A percentile compares a stretch with the other conserved stretches of the same genome.
These are phyloP conservation scores for Penicillium verhagenii DNA, from an alignment of 495 filamentous ascomycete genomes.

Conservation along the genomic window DNA sequence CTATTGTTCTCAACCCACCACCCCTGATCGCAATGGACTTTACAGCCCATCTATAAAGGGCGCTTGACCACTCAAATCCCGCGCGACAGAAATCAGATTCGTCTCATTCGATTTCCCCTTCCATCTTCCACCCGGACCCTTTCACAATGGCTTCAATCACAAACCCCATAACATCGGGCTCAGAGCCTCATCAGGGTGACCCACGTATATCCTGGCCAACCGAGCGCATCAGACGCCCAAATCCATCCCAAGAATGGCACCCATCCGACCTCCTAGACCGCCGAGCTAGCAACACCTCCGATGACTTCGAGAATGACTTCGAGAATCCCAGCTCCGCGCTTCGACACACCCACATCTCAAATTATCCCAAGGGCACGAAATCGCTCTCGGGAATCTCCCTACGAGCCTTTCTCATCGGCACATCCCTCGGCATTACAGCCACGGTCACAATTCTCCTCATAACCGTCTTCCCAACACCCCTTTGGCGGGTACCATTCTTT, in stretches of 20 bases:
- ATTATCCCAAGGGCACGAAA: conserved; percentile 57
- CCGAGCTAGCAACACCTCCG: conserved; percentile 13
- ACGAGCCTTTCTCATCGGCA: conserved; percentile 63
- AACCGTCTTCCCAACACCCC: conserved; percentile 37
- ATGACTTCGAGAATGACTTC: conserved; percentile 1
- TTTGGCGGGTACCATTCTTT: conserved; percentile 88
- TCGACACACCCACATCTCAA: conserved; percentile 25
- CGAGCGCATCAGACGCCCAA: conserved; percentile 6
- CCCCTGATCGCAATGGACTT: not conserved
- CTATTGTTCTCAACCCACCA: conserved; percentile 6
- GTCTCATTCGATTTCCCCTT: too few species aligned
- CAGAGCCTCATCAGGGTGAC: conserved; percentile 10
- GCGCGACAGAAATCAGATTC: too few species aligned
- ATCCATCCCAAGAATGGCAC: conserved; percentile 18
- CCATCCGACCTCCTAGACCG: conserved; percentile 12
- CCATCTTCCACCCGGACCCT: not conserved
- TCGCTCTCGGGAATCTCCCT: conserved; percentile 78
- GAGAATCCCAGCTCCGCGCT: conserved; percentile 2
- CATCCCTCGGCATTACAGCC: conserved; percentile 44
- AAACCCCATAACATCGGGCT: conserved; percentile 8
- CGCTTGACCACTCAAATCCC: not conserved
- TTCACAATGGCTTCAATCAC: not conserved
- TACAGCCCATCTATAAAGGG: not conserved
- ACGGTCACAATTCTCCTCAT: conserved; percentile 41
- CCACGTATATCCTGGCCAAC: conserved; percentile 4